These are phyloP conservation scores for Aspergillus clavatus DNA, from an alignment of 2,329 filamentous ascomycete species.

Conservation along the genomic window DNA sequence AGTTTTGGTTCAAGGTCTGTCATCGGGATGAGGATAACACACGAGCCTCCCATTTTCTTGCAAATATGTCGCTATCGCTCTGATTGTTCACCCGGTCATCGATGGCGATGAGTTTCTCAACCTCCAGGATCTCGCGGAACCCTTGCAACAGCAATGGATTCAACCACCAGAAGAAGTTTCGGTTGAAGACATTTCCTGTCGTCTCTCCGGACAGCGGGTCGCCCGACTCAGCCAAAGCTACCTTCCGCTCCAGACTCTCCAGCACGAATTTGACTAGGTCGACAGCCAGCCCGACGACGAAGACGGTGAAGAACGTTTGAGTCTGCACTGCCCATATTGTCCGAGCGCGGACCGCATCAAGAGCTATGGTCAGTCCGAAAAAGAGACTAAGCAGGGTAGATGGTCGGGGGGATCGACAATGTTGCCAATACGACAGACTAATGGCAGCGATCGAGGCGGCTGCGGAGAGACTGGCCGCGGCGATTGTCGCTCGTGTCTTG, in stretches of 20 bases:
- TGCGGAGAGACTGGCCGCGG: constrained; percentile 15
- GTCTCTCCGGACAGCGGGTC: too few species aligned
- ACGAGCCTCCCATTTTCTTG: too few species aligned
- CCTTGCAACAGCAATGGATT: constrained; percentile 27
- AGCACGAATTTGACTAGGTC: constrained; percentile 34
- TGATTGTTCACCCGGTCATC: too few species aligned
- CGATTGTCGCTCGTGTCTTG: constrained; percentile 17
- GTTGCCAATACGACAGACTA: constrained; percentile 19
- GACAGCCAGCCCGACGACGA: constrained; percentile 33
- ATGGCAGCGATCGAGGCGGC: constrained; percentile 10
- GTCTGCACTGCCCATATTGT: constrained; percentile 20
- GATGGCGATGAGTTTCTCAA: constrained; percentile 40
- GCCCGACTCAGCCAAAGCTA: constrained; percentile 39
- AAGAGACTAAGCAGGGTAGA: constrained; percentile 31
- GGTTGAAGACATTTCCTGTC: constrained; percentile 31
- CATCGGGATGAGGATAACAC: too few species aligned
- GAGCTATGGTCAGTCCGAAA: constrained; percentile 35
- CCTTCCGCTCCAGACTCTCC: constrained; percentile 25
- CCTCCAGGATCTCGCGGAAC: constrained; percentile 27
- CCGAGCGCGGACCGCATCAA: constrained; percentile 38
- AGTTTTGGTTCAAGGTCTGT: too few species aligned
- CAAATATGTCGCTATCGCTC: too few species aligned
- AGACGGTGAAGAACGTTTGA: constrained; percentile 27
- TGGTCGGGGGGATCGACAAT: constrained; percentile 16
- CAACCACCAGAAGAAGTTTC: constrained; percentile 25